Percentiles rank a stretch among this genome's conserved stretches.
Evolutionary conservation across 202 grass and related monocot species (phyloP).

Genomic region (Cymbopogon flexuosus): DNA sequence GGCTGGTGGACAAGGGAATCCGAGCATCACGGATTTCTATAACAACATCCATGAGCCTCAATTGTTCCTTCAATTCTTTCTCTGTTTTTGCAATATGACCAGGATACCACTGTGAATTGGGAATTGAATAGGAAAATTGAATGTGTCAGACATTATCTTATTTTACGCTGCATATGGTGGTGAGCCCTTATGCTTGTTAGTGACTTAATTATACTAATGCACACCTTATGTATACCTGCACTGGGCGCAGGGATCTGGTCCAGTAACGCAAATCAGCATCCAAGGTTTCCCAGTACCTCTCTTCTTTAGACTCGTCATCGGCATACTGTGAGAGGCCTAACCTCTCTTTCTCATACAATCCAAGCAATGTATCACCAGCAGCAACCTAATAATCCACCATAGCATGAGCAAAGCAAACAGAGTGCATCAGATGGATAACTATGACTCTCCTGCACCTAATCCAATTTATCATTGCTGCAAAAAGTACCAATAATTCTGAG

Average conservation of each 20-base stretch:
- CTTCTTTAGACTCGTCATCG: conserved; percentile 15
- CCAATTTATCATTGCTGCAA: neutral
- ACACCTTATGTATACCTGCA: conserved; percentile 81
- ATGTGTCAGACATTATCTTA: neutral
- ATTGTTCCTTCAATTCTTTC: conserved; percentile 82
- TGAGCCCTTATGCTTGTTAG: neutral
- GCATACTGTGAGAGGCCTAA: conserved; percentile 33
- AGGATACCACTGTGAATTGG: conserved; percentile 81
- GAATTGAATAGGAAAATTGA: conserved; percentile 7
- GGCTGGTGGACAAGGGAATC: conserved; percentile 86
- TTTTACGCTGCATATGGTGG: neutral
- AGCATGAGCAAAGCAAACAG: conserved; percentile 17
- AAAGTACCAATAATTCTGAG: neutral
- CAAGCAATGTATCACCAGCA: conserved; percentile 42
- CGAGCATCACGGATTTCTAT: conserved; percentile 91
- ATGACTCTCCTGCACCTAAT: neutral
- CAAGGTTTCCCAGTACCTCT: conserved; percentile 62
- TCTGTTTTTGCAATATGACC: conserved; percentile 99
- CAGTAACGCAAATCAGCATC: conserved; percentile 89
- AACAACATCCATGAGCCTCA: conserved; percentile 98
- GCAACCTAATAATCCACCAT: conserved; percentile 36
- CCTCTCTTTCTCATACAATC: conserved; percentile 54
- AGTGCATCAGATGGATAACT: neutral
- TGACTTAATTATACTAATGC: conserved; percentile 30
- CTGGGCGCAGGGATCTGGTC: conserved; percentile 71